These are phyloP conservation scores for Hypoxylon sp. DNA, from an alignment of 2,329 filamentous ascomycete species.

Conservation along the genomic window DNA sequence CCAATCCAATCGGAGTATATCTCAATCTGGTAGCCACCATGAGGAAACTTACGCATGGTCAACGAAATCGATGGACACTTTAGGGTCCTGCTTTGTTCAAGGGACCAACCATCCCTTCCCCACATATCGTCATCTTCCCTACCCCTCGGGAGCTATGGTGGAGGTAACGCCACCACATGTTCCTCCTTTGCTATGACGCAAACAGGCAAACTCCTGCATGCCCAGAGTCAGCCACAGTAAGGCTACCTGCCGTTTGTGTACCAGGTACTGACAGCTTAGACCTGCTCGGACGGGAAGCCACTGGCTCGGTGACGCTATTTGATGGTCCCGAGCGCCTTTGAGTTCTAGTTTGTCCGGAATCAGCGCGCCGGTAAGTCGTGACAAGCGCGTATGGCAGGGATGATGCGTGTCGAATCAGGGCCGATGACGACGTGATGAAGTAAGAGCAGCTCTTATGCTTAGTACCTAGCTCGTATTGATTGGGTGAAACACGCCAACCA, in stretches of 20 bases:
- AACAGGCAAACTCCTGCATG: not conserved
- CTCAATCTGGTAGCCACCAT: constrained; percentile 9
- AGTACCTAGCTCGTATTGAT: constrained; percentile 23
- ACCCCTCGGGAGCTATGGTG: constrained; percentile 16
- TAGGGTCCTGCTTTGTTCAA: constrained; percentile 17
- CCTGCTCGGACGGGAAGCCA: constrained; percentile 8
- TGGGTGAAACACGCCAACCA: constrained; percentile 20
- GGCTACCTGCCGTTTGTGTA: constrained; percentile 9
- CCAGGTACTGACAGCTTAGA: not conserved
- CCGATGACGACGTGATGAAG: constrained; percentile 42
- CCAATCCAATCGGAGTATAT: constrained; percentile 15
- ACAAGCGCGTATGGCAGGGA: constrained; percentile 20
- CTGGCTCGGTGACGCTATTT: not conserved
- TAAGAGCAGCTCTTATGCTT: constrained; percentile 30
- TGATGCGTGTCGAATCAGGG: constrained; percentile 26
- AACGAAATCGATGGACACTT: constrained; percentile 13
- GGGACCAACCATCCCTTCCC: constrained; percentile 2
- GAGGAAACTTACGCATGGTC: constrained; percentile 6
- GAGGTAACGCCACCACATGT: constrained; percentile 19
- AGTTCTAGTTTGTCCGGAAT: constrained; percentile 19
- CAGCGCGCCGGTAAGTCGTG: constrained; percentile 23
- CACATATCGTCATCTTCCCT: constrained; percentile 33
- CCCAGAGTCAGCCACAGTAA: constrained; percentile 18
- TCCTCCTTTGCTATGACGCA: constrained; percentile 32
- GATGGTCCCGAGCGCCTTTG: not conserved